Evolutionary conservation across 352 stramenopile species (phyloP), one percentile per base, ranked within the genome.

Genomic region (Phytophthora europaea): DNA sequence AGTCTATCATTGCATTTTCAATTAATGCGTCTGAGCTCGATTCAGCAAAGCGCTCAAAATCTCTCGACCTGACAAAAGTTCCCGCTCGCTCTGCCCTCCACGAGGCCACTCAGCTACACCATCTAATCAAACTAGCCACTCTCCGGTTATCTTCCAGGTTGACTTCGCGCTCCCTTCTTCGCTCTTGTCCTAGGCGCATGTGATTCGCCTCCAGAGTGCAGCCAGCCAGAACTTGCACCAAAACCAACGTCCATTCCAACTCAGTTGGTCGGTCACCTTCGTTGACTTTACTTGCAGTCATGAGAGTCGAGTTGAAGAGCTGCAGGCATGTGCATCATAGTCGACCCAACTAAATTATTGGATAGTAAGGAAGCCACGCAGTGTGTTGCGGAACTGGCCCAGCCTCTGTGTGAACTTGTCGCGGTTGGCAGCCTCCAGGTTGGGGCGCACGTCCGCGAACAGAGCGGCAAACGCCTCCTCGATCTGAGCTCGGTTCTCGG

Each of bases 361-460:
- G 67, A 94, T 85, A 26, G 97, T 99, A 36, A 99, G 84, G 78
- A 99, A 99, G 53, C 92, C 78, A 61, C 97, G 89, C 58, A 98
- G 87, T 23, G 96, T 93, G 61, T 99, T 96, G 52, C 98, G 95
- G 82, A 99, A 99, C 58, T 98, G 92, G 18, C 97, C 98, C 20
- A 99, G 84, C 63, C 97, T 98, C 79, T 99, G 97, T 28, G 97
- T 99, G 71, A 99, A 99, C 72, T 98, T 95, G 89, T 99, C 98
- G 54, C 98, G 91, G 79, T 99, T 99, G 16, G 96, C 85, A 66
- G 94, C 96, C 78, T 99, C 98, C 34, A 99, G 80, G 71, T 98
- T 99, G 38, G 95, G 88, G 67, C 93, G 93, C 64, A 99, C 94
- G 72, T 99, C 97, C 18, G 82, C 80, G 66, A 99, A 95, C 20